phyloP scores from a whole-genome alignment of 148 eudicot species.

The Camellia sinensis region DNA sequence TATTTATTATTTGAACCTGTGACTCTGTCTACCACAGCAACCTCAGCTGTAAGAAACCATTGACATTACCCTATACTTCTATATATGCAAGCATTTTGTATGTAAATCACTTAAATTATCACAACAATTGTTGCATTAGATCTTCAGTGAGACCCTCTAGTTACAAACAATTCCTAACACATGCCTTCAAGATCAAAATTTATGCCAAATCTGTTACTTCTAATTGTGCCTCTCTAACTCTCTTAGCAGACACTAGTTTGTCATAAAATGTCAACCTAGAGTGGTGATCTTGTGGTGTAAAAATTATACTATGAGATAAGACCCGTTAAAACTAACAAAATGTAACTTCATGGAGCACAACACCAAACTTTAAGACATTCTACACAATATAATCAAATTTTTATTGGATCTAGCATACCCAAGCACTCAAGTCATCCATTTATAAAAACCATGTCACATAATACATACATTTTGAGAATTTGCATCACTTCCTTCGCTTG shows the following conservation, averaged over 20 bases:
- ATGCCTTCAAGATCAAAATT: neutral
- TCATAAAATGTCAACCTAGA: too few species aligned
- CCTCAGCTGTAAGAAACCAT: too few species aligned
- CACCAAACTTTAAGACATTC: too few species aligned
- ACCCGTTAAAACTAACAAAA: too few species aligned
- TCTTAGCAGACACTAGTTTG: neutral
- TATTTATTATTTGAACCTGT: too few species aligned
- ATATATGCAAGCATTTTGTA: too few species aligned
- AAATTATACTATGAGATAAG: too few species aligned
- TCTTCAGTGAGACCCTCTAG: neutral
- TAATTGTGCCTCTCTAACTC: neutral
- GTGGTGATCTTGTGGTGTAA: too few species aligned
- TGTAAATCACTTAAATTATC: neutral
- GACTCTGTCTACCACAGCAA: neutral
- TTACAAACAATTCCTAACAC: neutral
- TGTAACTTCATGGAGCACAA: too few species aligned
- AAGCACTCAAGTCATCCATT: neutral
- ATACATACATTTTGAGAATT: conserved; percentile 86
- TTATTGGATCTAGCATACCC: too few species aligned
- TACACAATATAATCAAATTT: too few species aligned
- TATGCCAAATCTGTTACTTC: neutral
- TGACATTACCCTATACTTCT: too few species aligned
- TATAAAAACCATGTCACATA: neutral
- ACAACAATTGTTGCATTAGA: neutral
- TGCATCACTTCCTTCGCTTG: conserved; percentile 97